These are phyloP conservation scores for Aspergillus nomiae DNA, from an alignment of 2,329 filamentous ascomycete species.

Conservation along the genomic window DNA sequence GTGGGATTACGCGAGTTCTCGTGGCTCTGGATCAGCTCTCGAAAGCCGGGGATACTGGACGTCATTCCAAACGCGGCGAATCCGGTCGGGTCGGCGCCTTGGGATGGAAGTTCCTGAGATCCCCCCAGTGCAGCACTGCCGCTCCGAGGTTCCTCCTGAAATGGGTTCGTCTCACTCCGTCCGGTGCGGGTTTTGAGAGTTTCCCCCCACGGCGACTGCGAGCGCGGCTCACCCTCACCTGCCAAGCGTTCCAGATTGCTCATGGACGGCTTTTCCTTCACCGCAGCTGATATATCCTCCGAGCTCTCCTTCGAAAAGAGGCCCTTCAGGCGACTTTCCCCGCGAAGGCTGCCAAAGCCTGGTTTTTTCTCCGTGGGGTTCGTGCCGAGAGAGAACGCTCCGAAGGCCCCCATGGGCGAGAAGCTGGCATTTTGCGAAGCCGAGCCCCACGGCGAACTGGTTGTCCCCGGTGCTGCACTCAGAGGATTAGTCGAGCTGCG, in stretches of 20 bases:
- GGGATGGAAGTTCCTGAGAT: conserved; percentile 65
- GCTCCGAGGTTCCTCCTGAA: conserved; percentile 52
- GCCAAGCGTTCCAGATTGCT: conserved; percentile 56
- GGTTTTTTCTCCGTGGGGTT: conserved; percentile 69
- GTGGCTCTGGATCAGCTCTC: conserved; percentile 59
- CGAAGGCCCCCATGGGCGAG: conserved; percentile 80
- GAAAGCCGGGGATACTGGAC: conserved; percentile 58
- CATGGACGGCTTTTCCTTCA: conserved; percentile 59
- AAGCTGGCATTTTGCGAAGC: conserved; percentile 64
- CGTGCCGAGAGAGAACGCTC: conserved; percentile 74
- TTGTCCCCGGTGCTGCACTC: conserved; percentile 50
- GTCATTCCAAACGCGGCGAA: conserved; percentile 65
- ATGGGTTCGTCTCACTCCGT: conserved; percentile 54
- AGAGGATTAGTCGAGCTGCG: conserved; percentile 59
- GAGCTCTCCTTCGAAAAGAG: conserved; percentile 75
- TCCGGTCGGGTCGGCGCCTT: conserved; percentile 56
- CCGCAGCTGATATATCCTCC: conserved; percentile 60
- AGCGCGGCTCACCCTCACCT: conserved; percentile 47
- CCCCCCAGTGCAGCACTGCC: conserved; percentile 72
- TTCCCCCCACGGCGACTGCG: conserved; percentile 56
- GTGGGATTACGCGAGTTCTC: conserved; percentile 61
- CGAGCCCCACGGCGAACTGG: conserved; percentile 60
- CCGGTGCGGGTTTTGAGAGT: conserved; percentile 48
- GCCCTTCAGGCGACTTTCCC: conserved; percentile 84
- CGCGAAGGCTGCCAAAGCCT: conserved; percentile 65